Base-by-base conservation (phyloP, 2,329 filamentous ascomycete species). In the Cytospora piceae region DNA sequence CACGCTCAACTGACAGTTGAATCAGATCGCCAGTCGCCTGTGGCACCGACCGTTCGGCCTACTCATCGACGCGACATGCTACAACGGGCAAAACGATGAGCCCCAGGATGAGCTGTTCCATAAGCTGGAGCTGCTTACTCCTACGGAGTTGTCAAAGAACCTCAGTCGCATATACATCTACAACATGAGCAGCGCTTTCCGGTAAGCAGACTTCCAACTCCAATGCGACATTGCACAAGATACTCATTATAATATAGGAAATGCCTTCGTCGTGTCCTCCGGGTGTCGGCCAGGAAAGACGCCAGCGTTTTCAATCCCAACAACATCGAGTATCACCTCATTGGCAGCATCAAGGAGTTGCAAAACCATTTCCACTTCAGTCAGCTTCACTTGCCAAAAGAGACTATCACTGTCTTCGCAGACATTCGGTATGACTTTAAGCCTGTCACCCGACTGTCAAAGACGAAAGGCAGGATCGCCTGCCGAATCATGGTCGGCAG, bases 121-220 rank as follows among this genome's bases (percentile, higher is more conserved):
- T 61, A 88, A 84, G 70, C 77, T 90, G 11, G 87, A 90, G 71
- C 76, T 84, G 14, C 80, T 91, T 3, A 87, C 85, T 4, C 88
- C 88, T 0, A 80, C 81, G 0, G 88, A 91, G 70, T 74, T 90
- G 54, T 81, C 83, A 1, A 81, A 80, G 60, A 85, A 88, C 66
- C 77, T 90, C 4, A 80, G 83, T 1, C 81, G 87, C 46, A 81
- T 90, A 51, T 91, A 90, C 69, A 81, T 91, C 20, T 90, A 91
- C 75, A 91, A 91, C 72, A 90, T 90, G 87, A 91, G 91, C 71
- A 90, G 85, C 71, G 84, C 87, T 14, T 90, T 89, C 74, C 83
- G 85, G 83, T 85, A 76, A 68, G 78, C 61, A 22, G 4, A 37
- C 34, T 9, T 11, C 46, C 49, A 15, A 17, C 39, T 51, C 11